Evolutionary conservation across 441 rosid genomes (phyloP).

Genomic region (Bocquillonia castaneifolia): DNA sequence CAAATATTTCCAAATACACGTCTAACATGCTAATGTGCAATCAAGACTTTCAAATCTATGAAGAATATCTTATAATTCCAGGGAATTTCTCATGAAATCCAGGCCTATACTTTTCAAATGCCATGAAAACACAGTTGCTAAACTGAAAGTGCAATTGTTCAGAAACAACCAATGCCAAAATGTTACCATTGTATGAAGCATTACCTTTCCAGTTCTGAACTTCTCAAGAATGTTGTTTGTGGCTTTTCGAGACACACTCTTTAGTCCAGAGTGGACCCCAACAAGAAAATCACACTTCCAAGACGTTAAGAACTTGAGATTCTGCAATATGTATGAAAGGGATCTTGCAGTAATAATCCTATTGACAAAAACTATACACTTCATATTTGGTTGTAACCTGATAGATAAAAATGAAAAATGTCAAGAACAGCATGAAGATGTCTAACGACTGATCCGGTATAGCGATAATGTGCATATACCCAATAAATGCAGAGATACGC

Average conservation of each 20-base stretch:
- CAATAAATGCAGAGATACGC: neutral
- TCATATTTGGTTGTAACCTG: conserved; percentile 81
- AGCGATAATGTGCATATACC: neutral
- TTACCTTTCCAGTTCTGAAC: conserved; percentile 80
- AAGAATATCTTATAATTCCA: neutral
- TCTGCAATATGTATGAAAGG: conserved; percentile 65
- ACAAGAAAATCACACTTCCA: conserved; percentile 94
- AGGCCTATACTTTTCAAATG: neutral
- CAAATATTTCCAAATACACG: neutral
- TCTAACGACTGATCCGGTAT: neutral
- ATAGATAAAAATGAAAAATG: conserved; percentile 22
- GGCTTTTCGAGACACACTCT: conserved; percentile 68
- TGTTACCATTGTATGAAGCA: conserved; percentile 3
- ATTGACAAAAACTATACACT: conserved; percentile 89
- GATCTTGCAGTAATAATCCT: conserved; percentile 87
- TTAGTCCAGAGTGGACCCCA: conserved; percentile 83
- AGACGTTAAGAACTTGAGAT: conserved; percentile 49
- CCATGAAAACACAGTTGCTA: neutral
- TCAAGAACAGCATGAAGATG: conserved; percentile 8
- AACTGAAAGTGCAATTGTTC: neutral
- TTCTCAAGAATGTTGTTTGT: conserved; percentile 69
- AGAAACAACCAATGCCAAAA: conserved; percentile 4
- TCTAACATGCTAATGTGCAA: conserved; percentile 2
- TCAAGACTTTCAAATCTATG: conserved; percentile 1
- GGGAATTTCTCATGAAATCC: neutral